Evolutionary conservation across 495 filamentous ascomycete genomes (phyloP), one percentile per base, ranked within the genome.

Genomic region (Usnea hakonensis): DNA sequence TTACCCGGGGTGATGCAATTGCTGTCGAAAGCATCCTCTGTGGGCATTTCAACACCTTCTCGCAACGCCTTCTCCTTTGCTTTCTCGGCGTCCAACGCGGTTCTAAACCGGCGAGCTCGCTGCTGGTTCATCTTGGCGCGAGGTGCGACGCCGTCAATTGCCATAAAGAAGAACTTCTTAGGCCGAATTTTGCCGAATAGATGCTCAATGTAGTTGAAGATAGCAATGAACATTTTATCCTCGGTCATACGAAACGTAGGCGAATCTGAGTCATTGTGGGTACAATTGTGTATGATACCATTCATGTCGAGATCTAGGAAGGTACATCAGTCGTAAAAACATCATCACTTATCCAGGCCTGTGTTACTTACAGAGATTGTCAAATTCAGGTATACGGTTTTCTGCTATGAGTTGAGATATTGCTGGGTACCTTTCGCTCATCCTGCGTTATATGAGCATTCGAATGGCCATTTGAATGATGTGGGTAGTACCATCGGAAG

Each of bases 101-200:
- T 97, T 61, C 95, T 86, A 74, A 99, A 99, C 68, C 95, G 88
- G 69, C 95, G 84, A 40, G 95, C 88, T 67, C 95, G 89, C 75
- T 99, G 95, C 72, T 99, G 95, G 69, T 99, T 99, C 95, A 99
- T 99, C 80, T 99, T 99, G 46, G 95, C 95, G 64, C 95, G 86
- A 14, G 95, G 95, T 19, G 95, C 95, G 57, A 99, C 95, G 62
- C 94, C 94, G 71, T 99, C 95, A 59, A 99, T 90, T 13, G 95
- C 95, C 95, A 99, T 97, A 77, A 96, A 99, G 74, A 99, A 99
- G 16, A 99, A 81, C 77, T 96, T 85, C 76, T 95, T 92, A 3
- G 95, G 95, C 73, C 96, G 97, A 65, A 99, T 99, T 76, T 97
- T 97, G 56, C 92, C 91, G 69, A 95, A 99, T 13, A 99, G 77